Conservation (phyloP, 2,329 filamentous ascomycete genomes). For the Phaeosphaeria sp. region DNA sequence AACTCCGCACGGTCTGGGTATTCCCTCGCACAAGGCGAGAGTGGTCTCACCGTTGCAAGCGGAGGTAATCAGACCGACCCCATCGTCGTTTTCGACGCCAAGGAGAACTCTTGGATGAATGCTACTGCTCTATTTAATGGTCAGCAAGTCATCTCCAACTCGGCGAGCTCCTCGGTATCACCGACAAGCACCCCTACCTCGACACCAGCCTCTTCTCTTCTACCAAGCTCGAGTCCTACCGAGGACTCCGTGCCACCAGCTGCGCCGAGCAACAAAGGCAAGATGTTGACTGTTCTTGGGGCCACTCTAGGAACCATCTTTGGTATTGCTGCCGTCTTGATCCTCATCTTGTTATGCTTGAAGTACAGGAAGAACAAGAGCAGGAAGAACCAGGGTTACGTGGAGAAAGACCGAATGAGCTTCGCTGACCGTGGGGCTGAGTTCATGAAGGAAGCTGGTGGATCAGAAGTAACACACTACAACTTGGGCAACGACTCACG, state of each 20-base stretch:
- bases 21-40: conserved; percentile 71
- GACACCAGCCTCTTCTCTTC: conserved; percentile 29
- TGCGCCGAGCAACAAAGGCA: conserved; percentile 51
- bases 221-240: conserved; percentile 25
- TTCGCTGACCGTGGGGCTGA: conserved; percentile 60
- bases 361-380: conserved; percentile 66
- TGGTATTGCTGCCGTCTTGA: conserved; percentile 73
- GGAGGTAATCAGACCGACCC: conserved; percentile 71
- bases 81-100: conserved; percentile 78
- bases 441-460: conserved; percentile 60
- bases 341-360: conserved; percentile 73
- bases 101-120: conserved; percentile 79
- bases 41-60: conserved; percentile 77
- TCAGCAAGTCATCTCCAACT: conserved; percentile 43
- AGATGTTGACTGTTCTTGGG: conserved; percentile 71
- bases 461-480: conserved; percentile 46
- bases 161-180: conserved; percentile 45
- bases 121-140: conserved; percentile 67
- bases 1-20: conserved; percentile 69
- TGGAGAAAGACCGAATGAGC: conserved; percentile 54
- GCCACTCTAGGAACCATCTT: conserved; percentile 83
- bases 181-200: conserved; percentile 26
- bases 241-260: conserved; percentile 39
- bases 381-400: conserved; percentile 60
- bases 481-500: conserved; percentile 44